phyloP scores from a whole-genome alignment of 805 yeast species.

The Saccharomycopsis sp. region DNA sequence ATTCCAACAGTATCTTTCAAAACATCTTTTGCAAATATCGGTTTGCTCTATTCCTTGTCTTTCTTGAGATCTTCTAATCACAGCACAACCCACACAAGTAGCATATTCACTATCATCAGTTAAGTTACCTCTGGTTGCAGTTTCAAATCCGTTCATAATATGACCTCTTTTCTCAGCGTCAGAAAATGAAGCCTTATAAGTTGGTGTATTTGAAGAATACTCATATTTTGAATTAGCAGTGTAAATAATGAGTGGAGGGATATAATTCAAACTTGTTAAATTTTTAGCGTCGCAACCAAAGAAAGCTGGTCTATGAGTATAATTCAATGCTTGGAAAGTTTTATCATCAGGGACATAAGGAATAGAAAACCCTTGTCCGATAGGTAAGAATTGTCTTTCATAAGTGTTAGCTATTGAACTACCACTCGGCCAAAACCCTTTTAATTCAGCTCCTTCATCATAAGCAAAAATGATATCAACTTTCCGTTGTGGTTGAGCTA shows the following conservation, averaged over 20 bases:
- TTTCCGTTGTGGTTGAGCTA: conserved; percentile 44
- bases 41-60: conserved; percentile 50
- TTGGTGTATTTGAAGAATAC: conserved; percentile 60
- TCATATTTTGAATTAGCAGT: conserved; percentile 66
- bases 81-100: conserved; percentile 76
- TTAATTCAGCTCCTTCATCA: conserved; percentile 55
- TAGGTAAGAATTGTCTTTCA: conserved; percentile 45
- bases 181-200: conserved; percentile 56
- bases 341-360: conserved; percentile 54
- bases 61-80: conserved; percentile 71
- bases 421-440: conserved; percentile 58
- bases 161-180: conserved; percentile 49
- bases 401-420: conserved; percentile 49
- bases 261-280: conserved; percentile 29
- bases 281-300: conserved; percentile 64
- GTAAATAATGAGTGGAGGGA: conserved; percentile 71
- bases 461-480: conserved; percentile 49
- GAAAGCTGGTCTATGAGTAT: conserved; percentile 56
- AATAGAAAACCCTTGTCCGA: conserved; percentile 44
- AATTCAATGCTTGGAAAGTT: conserved; percentile 40
- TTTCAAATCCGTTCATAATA: conserved; percentile 69
- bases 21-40: conserved; percentile 66
- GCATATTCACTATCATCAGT: conserved; percentile 65
- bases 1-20: conserved; percentile 69
- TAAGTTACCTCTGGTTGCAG: conserved; percentile 55